These are phyloP conservation scores for Dendryphion nanum DNA, from an alignment of 2,329 filamentous ascomycete genomes.

Conservation along the genomic window DNA sequence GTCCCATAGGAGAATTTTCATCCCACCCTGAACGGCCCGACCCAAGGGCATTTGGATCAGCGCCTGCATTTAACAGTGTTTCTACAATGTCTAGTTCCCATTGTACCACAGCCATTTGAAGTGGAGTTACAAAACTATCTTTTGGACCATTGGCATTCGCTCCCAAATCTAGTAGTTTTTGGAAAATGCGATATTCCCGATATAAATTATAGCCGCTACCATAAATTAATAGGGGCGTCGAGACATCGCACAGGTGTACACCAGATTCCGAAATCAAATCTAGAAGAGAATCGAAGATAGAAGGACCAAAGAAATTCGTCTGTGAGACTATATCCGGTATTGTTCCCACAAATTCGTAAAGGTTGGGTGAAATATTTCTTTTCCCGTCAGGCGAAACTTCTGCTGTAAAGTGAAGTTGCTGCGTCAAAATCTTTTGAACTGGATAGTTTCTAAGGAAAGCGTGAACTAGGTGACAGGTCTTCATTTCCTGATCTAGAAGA, in stretches of 20 bases:
- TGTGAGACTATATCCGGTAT: slow-evolving; percentile 2
- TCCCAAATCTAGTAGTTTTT: neutral
- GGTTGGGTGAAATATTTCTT: neutral
- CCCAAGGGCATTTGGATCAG: neutral
- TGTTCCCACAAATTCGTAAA: neutral
- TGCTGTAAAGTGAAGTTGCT: neutral
- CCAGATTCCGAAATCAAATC: neutral
- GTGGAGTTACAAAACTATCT: slow-evolving; percentile 1
- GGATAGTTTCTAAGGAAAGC: neutral
- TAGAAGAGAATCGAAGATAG: no score
- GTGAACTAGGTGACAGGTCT: neutral
- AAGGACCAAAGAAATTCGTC: no score
- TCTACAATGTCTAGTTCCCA: neutral
- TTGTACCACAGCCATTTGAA: slow-evolving; percentile 1
- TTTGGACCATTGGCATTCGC: slow-evolving; percentile 1
- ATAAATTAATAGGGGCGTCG: neutral
- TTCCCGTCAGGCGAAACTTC: no score
- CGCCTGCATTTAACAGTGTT: slow-evolving; percentile 2
- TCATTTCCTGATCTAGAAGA: no score
- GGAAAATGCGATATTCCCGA: no score
- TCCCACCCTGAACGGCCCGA: neutral
- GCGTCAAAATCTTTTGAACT: neutral
- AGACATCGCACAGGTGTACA: neutral
- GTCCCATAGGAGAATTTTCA: neutral
- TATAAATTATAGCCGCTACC: neutral